These are phyloP conservation scores for Candida andamanensis DNA, from an alignment of 805 yeast species.

Conservation along the genomic window DNA sequence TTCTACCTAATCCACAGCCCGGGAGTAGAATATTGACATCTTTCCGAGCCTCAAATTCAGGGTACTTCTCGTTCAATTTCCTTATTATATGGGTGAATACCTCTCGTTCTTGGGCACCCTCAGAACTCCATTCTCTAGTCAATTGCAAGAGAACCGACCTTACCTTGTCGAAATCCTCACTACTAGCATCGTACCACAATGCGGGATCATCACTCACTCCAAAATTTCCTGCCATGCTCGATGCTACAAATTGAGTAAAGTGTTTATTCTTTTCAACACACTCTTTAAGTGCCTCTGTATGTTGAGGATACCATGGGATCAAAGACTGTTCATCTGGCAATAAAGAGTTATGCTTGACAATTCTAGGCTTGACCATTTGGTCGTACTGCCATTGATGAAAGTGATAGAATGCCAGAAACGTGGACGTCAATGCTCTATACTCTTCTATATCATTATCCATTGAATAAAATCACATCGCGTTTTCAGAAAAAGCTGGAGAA, in stretches of 20 bases:
- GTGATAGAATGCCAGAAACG: conserved; percentile 30
- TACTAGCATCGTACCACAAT: conserved; percentile 39
- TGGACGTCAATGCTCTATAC: conserved; percentile 30
- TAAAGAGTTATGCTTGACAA: conserved; percentile 23
- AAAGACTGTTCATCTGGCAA: conserved; percentile 35
- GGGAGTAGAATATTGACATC: conserved; percentile 48
- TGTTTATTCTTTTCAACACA: conserved; percentile 42
- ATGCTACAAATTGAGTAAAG: conserved; percentile 42
- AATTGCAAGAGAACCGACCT: conserved; percentile 51
- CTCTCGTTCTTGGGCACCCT: conserved; percentile 44
- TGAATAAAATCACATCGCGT: no score
- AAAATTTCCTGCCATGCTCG: conserved; percentile 45
- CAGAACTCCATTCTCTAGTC: conserved; percentile 58
- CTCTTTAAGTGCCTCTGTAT: conserved; percentile 34
- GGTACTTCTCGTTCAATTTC: conserved; percentile 30
- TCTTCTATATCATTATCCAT: conserved; percentile 25
- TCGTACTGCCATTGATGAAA: conserved; percentile 30
- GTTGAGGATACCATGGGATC: conserved; percentile 46
- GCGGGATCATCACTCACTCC: conserved; percentile 35
- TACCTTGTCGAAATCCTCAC: conserved; percentile 52
- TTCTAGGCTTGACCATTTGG: conserved; percentile 28
- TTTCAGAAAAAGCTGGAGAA: no score
- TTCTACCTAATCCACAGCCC: conserved; percentile 61
- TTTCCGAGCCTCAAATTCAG: conserved; percentile 28
- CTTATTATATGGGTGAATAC: conserved; percentile 36